These are phyloP conservation scores for Lizonia empirigonia DNA, from an alignment of 2,329 filamentous ascomycete genomes.

Conservation along the genomic window DNA sequence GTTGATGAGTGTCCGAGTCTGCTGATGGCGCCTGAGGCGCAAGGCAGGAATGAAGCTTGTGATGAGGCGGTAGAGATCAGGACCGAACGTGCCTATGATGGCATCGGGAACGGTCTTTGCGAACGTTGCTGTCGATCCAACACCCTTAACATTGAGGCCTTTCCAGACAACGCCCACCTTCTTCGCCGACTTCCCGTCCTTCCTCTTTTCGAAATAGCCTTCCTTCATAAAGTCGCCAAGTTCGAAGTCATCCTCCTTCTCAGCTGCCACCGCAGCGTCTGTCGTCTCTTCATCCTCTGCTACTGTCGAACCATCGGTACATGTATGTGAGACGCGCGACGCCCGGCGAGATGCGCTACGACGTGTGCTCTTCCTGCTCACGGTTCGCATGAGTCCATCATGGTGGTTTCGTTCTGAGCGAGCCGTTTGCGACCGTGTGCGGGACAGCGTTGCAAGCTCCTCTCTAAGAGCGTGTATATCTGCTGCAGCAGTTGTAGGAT, in stretches of 20 bases:
- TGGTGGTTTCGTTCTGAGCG: conserved; percentile 28
- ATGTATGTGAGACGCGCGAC: conserved; percentile 19
- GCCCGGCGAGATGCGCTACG: conserved; percentile 19
- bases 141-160: conserved; percentile 74
- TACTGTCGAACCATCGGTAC: conserved; percentile 12
- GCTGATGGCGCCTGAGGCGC: conserved; percentile 54
- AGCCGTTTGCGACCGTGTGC: conserved; percentile 42
- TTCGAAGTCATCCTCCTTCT: conserved; percentile 67
- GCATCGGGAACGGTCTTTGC: conserved; percentile 76
- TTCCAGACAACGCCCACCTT: conserved; percentile 80
- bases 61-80: conserved; percentile 73
- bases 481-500: conserved; percentile 60
- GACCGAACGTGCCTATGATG: conserved; percentile 77
- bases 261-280: conserved; percentile 42
- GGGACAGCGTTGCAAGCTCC: conserved; percentile 61
- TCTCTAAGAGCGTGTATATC: conserved; percentile 64
- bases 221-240: conserved; percentile 73
- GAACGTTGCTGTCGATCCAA: conserved; percentile 69
- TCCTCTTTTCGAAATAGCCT: conserved; percentile 76
- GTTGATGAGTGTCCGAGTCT: conserved; percentile 63
- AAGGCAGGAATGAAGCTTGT: conserved; percentile 60
- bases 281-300: conserved; percentile 32
- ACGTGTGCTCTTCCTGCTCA: conserved; percentile 38
- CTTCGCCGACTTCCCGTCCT: conserved; percentile 71
- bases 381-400: conserved; percentile 31